These are phyloP conservation scores for Ruellia speciosa DNA, from an alignment of 305 asterid genomes.

Conservation along the genomic window DNA sequence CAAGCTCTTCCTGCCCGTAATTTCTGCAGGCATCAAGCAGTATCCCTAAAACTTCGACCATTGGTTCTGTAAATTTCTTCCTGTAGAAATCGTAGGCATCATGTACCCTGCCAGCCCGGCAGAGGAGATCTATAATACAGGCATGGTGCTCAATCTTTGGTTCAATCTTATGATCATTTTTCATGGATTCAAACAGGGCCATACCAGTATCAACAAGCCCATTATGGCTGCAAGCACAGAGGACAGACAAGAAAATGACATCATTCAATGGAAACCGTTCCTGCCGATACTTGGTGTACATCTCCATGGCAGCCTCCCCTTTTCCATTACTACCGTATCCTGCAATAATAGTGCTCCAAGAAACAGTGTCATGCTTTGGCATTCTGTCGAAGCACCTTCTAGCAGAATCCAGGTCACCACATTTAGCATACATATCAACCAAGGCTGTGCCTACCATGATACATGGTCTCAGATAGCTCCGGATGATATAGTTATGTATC, in stretches of 20 bases:
- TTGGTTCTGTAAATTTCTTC: constrained; percentile 45
- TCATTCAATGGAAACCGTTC: constrained; percentile 48
- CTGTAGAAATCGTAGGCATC: constrained; percentile 58
- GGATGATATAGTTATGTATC: constrained; percentile 56
- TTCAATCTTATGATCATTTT: constrained; percentile 39
- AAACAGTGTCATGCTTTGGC: constrained; percentile 48
- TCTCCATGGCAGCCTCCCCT: constrained; percentile 56
- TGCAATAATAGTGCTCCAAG: constrained; percentile 68
- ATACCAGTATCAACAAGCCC: constrained; percentile 66
- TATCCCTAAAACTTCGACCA: constrained; percentile 62
- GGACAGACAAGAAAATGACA: constrained; percentile 47
- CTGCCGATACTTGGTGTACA: constrained; percentile 41
- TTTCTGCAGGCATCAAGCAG: constrained; percentile 62
- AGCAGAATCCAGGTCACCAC: constrained; percentile 59
- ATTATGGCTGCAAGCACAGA: constrained; percentile 67
- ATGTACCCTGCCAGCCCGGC: constrained; percentile 72
- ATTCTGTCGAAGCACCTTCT: constrained; percentile 58
- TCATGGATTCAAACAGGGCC: constrained; percentile 60
- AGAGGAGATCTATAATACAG: constrained; percentile 73
- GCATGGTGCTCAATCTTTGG: constrained; percentile 71
- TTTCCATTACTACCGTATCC: constrained; percentile 74
- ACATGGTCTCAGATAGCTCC: constrained; percentile 52
- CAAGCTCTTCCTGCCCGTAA: constrained; percentile 37
- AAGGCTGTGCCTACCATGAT: constrained; percentile 58
- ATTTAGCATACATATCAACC: constrained; percentile 82